Conservation (phyloP, 768 basidiomycete species). For the Pholiota microspora region DNA sequence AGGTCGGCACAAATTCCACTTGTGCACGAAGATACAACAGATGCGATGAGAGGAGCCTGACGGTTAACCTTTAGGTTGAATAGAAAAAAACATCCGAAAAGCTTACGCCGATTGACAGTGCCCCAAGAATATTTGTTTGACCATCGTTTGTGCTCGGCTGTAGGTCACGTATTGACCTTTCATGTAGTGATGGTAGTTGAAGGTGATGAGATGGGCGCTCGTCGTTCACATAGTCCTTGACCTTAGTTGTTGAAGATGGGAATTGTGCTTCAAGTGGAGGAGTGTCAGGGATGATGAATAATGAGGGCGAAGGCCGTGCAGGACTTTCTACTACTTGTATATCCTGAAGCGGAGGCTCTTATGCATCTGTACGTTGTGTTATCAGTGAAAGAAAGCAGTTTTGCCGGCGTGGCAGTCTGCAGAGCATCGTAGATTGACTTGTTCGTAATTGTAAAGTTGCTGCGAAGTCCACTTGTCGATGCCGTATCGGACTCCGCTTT, state of each 20-base stretch:
- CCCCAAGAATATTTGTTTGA: conserved; percentile 4
- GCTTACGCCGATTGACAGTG: conserved; percentile 2
- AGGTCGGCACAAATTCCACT: conserved; percentile 4
- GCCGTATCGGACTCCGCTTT: too few relatives aligned
- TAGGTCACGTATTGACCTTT: too few relatives aligned
- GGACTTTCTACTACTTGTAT: not conserved
- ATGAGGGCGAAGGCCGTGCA: not conserved
- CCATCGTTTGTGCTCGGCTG: not conserved
- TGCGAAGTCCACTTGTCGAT: too few relatives aligned
- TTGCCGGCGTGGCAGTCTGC: too few relatives aligned
- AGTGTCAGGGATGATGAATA: not conserved
- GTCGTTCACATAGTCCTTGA: not conserved
- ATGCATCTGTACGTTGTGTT: not conserved
- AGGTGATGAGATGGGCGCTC: not conserved
- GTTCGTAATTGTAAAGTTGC: too few relatives aligned
- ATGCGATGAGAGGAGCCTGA: conserved; percentile 6
- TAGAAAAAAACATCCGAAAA: too few relatives aligned
- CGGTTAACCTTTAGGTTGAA: not conserved
- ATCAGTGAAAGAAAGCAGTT: not conserved
- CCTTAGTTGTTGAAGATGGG: not conserved
- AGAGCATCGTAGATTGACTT: too few relatives aligned
- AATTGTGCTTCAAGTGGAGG: not conserved
- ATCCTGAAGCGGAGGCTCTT: not conserved
- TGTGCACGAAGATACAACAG: conserved; percentile 1
- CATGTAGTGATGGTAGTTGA: not conserved